These are phyloP conservation scores for Diutina ranongensis DNA, from an alignment of 1,139 yeast genomes.

Conservation along the genomic window DNA sequence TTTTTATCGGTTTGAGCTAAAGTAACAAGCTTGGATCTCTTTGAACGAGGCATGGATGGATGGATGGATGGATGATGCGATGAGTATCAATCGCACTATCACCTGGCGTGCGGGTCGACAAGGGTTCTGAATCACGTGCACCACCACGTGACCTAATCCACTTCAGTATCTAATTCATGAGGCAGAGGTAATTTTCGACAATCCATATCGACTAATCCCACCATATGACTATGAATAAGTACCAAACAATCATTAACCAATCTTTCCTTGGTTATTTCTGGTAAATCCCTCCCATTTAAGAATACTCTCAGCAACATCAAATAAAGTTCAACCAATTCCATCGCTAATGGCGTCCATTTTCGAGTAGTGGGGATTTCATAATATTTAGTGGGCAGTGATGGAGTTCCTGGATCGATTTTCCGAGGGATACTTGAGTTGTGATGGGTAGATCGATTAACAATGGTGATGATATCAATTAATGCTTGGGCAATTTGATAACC, in stretches of 20 bases:
- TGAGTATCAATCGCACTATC: no score
- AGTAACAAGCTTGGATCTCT: constrained; percentile 89
- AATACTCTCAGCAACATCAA: background rate
- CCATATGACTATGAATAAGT: background rate
- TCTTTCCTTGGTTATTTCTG: background rate
- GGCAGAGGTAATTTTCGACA: background rate
- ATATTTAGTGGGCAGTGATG: background rate
- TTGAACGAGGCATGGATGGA: constrained; percentile 97
- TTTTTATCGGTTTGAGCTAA: constrained; percentile 93
- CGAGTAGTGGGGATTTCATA: background rate
- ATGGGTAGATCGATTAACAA: background rate
- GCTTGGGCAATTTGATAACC: background rate
- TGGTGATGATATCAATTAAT: background rate
- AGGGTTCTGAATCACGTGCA: background rate
- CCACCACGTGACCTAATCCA: background rate
- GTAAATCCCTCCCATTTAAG: background rate
- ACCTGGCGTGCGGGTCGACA: background rate
- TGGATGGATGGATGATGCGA: constrained; percentile 10
- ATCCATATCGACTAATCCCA: background rate
- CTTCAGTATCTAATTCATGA: background rate
- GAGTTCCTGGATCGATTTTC: background rate
- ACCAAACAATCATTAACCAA: background rate
- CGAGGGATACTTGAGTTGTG: background rate
- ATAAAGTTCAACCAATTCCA: background rate
- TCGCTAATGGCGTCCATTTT: background rate